These are phyloP conservation scores for Gnomoniopsis smithogilvyi DNA, from an alignment of 2,329 filamentous ascomycete genomes.

Conservation along the genomic window DNA sequence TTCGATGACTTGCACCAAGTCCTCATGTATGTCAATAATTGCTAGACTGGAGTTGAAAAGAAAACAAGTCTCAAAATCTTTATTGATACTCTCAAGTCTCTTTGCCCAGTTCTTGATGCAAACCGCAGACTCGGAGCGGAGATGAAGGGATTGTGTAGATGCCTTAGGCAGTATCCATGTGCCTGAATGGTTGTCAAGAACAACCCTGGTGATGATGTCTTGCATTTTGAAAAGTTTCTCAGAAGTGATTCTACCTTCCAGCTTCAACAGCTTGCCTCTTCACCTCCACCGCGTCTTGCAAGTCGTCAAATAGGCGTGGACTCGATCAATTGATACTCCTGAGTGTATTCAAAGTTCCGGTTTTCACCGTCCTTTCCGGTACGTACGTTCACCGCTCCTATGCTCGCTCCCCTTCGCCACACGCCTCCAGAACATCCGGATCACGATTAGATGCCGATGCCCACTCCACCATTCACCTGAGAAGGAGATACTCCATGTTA, in stretches of 20 bases:
- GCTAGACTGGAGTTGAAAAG: too few species aligned
- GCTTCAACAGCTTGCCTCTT: neutral
- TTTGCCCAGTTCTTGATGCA: too few species aligned
- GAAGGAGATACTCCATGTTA: neutral
- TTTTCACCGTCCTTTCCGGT: neutral
- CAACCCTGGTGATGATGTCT: constrained; percentile 14
- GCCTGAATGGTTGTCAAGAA: neutral
- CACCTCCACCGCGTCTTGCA: neutral
- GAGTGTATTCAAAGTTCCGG: constrained; percentile 1
- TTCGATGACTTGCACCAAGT: too few species aligned
- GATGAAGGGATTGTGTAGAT: neutral
- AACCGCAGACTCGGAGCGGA: too few species aligned
- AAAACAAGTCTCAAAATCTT: too few species aligned
- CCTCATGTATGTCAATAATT: too few species aligned
- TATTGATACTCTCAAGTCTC: too few species aligned
- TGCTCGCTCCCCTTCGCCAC: neutral
- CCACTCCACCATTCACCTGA: neutral
- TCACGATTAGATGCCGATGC: neutral
- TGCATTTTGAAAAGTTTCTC: constrained; percentile 16
- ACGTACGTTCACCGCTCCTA: neutral
- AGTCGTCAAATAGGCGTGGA: neutral
- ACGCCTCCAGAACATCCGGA: neutral
- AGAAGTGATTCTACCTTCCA: neutral
- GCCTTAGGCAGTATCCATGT: constrained; percentile 5
- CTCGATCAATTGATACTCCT: neutral